These are phyloP conservation scores for Brassica nigra DNA, from an alignment of 345 rosid species.

Conservation along the genomic window DNA sequence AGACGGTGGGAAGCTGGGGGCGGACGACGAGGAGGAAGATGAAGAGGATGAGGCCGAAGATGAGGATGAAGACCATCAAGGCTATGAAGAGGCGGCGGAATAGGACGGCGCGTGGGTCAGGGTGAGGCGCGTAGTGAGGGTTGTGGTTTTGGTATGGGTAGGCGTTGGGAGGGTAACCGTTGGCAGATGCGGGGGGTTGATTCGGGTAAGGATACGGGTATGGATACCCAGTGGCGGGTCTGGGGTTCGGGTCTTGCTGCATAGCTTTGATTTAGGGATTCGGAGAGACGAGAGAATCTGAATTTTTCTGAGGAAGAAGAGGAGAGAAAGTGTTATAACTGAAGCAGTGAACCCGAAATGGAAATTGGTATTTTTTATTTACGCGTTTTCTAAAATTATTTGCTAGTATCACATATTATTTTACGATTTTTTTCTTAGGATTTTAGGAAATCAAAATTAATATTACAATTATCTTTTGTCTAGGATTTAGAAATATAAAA, in stretches of 20 bases:
- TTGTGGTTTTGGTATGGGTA: slow-evolving; percentile 54
- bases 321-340: not conserved
- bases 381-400: not conserved
- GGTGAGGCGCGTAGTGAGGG: slow-evolving; percentile 45
- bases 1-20: slow-evolving; percentile 64
- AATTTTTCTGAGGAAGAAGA: not conserved
- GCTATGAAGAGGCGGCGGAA: slow-evolving; percentile 53
- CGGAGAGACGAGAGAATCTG: not conserved
- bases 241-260: slow-evolving; percentile 44
- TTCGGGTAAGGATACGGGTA: slow-evolving; percentile 51
- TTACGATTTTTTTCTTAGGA: too few species aligned
- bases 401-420: not conserved
- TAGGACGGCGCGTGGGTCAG: slow-evolving; percentile 48
- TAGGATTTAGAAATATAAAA: too few species aligned
- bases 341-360: not conserved
- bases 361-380: not conserved
- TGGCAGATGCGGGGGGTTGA: slow-evolving; percentile 41
- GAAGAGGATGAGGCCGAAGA: slow-evolving; percentile 54
- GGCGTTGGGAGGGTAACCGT: slow-evolving; percentile 48
- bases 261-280: slow-evolving; percentile 28
- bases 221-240: slow-evolving; percentile 65
- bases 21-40: slow-evolving; percentile 68
- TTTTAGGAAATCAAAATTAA: too few species aligned
- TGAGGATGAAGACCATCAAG: slow-evolving; percentile 33
- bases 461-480: too few species aligned